phyloP scores from a whole-genome alignment of 192 early-diverging fungal genomes.

The Coemansia sp. region DNA sequence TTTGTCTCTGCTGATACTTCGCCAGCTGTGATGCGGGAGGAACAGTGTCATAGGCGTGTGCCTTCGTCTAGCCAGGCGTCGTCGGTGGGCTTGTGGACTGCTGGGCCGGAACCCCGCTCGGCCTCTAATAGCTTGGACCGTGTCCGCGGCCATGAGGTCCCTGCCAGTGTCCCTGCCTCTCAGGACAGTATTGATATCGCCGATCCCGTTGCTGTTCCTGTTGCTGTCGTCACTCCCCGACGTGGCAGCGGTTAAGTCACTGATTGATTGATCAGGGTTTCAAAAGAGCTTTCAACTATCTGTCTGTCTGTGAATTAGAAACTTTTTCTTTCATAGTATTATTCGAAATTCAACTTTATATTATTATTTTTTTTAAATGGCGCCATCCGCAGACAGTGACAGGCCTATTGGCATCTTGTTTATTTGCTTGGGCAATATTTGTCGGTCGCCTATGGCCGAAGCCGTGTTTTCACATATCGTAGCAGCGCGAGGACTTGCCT shows the following conservation, averaged over 20 bases:
- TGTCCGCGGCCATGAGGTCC: neutral
- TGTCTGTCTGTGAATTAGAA: too few species aligned
- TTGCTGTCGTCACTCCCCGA: constrained; percentile 2
- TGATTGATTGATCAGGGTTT: neutral
- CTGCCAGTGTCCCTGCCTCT: constrained; percentile 3
- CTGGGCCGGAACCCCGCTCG: neutral
- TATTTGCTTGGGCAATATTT: constrained; percentile 81
- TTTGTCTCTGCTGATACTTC: constrained; percentile 30
- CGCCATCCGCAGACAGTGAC: neutral
- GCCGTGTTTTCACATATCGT: constrained; percentile 85
- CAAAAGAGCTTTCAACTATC: neutral
- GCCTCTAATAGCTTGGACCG: constrained; percentile 1
- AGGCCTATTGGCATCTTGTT: constrained; percentile 55
- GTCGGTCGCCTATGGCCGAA: constrained; percentile 91
- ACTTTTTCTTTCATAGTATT: too few species aligned
- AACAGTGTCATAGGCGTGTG: neutral
- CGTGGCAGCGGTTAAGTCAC: neutral
- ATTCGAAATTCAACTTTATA: too few species aligned
- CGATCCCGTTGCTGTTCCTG: constrained; percentile 17
- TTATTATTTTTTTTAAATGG: constrained; percentile 3
- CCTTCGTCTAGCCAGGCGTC: constrained; percentile 8
- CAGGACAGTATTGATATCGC: constrained; percentile 21
- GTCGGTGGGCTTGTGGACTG: constrained; percentile 6
- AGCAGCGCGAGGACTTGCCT: constrained; percentile 58
- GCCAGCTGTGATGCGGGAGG: neutral